Percentiles rank a stretch among this genome's conserved stretches.
Evolutionary conservation across 345 rosid species (phyloP).

Genomic region (Lumnitzera littorea): DNA sequence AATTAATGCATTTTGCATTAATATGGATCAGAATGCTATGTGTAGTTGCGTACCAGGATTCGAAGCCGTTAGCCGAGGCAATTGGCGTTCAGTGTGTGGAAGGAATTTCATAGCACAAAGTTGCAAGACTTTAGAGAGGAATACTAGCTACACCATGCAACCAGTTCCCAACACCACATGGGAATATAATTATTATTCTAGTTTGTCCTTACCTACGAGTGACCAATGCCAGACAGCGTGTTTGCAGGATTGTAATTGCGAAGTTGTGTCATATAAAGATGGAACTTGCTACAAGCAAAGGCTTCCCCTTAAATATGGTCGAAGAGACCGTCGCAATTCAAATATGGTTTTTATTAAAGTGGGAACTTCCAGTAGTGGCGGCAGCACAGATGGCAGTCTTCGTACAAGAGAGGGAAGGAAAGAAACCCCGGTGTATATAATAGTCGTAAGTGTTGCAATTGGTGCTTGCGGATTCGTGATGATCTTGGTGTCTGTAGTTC

Average conservation of each 20-base stretch:
- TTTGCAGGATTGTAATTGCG: slow-evolving; percentile 15
- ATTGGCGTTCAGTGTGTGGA: slow-evolving; percentile 2
- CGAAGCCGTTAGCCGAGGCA: neutral
- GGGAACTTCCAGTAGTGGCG: neutral
- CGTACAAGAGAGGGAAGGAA: neutral
- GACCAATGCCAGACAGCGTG: slow-evolving; percentile 8
- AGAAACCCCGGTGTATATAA: neutral
- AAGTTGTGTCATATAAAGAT: slow-evolving; percentile 2
- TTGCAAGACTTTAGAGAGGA: neutral
- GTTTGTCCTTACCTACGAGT: neutral
- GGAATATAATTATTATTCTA: slow-evolving; percentile 3
- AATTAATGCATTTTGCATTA: slow-evolving; percentile 15
- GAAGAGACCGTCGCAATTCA: neutral
- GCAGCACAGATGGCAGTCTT: neutral
- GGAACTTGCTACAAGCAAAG: slow-evolving; percentile 9
- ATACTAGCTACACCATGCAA: neutral
- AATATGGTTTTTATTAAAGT: slow-evolving; percentile 8
- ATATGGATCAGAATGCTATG: neutral
- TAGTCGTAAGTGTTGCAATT: neutral
- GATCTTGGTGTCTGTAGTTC: neutral
- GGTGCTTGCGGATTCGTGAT: neutral
- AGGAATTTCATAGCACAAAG: neutral
- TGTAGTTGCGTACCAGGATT: slow-evolving; percentile 19
- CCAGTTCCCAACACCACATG: neutral
- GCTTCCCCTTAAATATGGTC: slow-evolving; percentile 15